phyloP scores from a whole-genome alignment of 2,329 filamentous ascomycete genomes.

The Coniosporium tulheliwenetii region DNA sequence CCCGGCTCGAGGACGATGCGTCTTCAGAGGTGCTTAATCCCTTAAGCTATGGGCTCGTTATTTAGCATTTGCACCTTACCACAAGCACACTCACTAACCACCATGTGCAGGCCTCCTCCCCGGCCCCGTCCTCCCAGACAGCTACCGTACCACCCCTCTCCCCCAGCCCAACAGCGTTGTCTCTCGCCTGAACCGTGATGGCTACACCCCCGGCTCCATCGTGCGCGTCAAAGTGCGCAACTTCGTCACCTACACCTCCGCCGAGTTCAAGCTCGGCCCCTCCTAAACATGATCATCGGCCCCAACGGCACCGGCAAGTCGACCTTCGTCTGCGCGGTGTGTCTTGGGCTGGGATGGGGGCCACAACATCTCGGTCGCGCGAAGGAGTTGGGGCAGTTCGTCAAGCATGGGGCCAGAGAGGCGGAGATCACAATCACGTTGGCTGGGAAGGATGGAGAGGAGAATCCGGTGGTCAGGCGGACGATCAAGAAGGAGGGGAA shows the following conservation, averaged over 20 bases:
- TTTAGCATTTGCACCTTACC: neutral
- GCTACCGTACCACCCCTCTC: slow-evolving; percentile 14
- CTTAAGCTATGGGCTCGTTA: neutral
- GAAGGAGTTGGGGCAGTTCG: slow-evolving; percentile 72
- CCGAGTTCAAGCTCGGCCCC: slow-evolving; percentile 81
- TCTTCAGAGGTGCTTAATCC: neutral
- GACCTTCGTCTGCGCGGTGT: slow-evolving; percentile 92
- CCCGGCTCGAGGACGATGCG: neutral
- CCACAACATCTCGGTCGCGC: slow-evolving; percentile 71
- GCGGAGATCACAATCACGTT: slow-evolving; percentile 87
- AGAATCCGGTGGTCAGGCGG: slow-evolving; percentile 60
- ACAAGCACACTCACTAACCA: slow-evolving; percentile 1
- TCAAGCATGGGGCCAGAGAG: slow-evolving; percentile 70
- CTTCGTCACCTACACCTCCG: slow-evolving; percentile 89
- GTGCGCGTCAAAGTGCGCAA: slow-evolving; percentile 72
- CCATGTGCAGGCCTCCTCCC: slow-evolving; percentile 3
- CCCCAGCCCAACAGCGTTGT: slow-evolving; percentile 1
- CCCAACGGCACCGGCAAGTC: slow-evolving; percentile 99
- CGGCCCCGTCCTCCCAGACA: slow-evolving; percentile 13
- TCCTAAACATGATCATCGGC: slow-evolving; percentile 97
- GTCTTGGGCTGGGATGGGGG: slow-evolving; percentile 74
- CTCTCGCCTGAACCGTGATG: neutral
- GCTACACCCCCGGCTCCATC: slow-evolving; percentile 58
- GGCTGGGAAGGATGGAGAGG: slow-evolving; percentile 36
- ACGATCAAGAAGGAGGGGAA: slow-evolving; percentile 72